Base-by-base conservation (phyloP, 1,139 yeast species). In the Arxiozyma telluris region DNA sequence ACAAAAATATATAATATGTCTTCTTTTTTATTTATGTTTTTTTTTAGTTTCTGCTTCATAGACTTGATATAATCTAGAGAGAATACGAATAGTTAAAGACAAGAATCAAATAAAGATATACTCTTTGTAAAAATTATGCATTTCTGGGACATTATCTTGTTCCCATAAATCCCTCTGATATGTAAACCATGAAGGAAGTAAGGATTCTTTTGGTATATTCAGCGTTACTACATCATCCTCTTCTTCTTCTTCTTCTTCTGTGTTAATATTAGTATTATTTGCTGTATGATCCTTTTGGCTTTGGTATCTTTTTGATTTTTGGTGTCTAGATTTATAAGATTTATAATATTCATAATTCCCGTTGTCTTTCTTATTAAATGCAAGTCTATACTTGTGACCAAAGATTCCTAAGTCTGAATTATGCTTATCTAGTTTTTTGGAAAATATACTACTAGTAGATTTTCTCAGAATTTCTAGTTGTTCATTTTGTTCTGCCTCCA, bases 121-220 rank as follows among this genome's bases (percentile, higher is more conserved):
- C 51, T 68, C 71, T 53, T 63, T 62, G 57, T 67, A 66, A 49
- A 65, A 65, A 51, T 65, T 64, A 57, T 67, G 68, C 20, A 64
- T 65, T 50, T 66, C 66, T 5, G 64, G 64, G 1, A 61, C 63
- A 52, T 68, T 61, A 25, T 74, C 79, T 43, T 66, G 71, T 60
- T 83, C 85, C 94, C 94, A 87, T 57, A 74, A 66, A 58, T 81
- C 78, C 55, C 90, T 68, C 53, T 84, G 84, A 49, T 73, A 70
- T 21, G 74, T 72, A 61, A 86, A 86, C 96, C 96, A 88, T 2
- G 69, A 74, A 0, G 96, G 95, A 41, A 88, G 73, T 50, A 77
- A 74, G 34, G 73, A 71, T 54, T 82, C 87, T 3, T 77, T 73
- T 0, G 96, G 95, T 8, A 87, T 73, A 54, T 73, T 73, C 51